Evolutionary conservation across 2,329 filamentous ascomycete species (phyloP).

Genomic region (Aurifilum marmelostoma): DNA sequence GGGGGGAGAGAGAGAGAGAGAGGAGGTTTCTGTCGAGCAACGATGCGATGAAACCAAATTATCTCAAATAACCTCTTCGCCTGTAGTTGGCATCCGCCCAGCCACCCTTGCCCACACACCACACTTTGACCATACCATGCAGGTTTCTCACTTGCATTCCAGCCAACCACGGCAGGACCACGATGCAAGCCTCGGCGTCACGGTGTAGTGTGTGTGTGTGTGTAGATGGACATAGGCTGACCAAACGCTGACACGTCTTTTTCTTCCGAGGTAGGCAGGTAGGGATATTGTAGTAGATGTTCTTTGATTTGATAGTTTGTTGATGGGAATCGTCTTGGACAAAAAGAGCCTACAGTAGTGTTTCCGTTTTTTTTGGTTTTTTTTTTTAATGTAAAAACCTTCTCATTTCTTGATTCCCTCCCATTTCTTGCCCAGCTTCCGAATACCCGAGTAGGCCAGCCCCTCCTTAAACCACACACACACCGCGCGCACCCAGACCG

Average conservation of each 20-base stretch:
- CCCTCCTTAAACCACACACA: background rate
- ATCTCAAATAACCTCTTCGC: background rate
- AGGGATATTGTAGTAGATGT: background rate
- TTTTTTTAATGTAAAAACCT: too few species aligned
- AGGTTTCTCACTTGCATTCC: background rate
- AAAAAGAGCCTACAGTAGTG: background rate
- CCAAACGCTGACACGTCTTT: background rate
- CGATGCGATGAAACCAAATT: background rate
- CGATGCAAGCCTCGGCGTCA: background rate
- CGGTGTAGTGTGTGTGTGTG: background rate
- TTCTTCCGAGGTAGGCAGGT: conserved; percentile 1
- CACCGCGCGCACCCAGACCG: background rate
- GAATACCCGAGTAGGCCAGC: background rate
- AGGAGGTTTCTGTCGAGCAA: background rate
- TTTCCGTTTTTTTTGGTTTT: background rate
- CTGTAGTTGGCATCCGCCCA: background rate
- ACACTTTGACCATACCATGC: background rate
- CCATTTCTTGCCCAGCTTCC: background rate
- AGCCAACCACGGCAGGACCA: background rate
- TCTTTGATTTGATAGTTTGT: background rate
- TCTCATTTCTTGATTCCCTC: too few species aligned
- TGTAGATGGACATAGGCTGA: background rate
- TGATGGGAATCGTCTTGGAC: background rate
- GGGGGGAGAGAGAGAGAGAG: too few species aligned
- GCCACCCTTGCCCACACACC: background rate